These are phyloP conservation scores for Elongisporangium senticosum DNA, from an alignment of 352 stramenopile species.

Conservation along the genomic window DNA sequence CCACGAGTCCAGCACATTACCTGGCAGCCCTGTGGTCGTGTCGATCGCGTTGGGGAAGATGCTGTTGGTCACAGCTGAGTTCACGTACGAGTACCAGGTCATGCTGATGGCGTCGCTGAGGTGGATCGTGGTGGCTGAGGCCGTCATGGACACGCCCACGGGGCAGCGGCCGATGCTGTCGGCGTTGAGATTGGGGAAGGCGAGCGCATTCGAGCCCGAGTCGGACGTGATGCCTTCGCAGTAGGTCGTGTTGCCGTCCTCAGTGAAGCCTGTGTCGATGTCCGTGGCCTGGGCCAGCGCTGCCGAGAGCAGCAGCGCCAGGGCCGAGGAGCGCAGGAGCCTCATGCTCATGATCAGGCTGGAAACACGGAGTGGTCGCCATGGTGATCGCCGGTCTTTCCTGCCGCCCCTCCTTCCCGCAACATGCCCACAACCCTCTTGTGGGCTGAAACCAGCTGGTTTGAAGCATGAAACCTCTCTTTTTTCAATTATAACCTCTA, in stretches of 20 bases:
- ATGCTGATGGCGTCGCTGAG: conserved; percentile 43
- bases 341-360: background rate
- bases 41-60: conserved; percentile 69
- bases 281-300: conserved; percentile 15
- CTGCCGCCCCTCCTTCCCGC: background rate
- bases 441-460: background rate
- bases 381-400: background rate
- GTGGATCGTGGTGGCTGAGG: conserved; percentile 35
- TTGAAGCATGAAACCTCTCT: background rate
- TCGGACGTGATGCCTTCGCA: conserved; percentile 44
- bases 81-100: conserved; percentile 40
- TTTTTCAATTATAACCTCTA: background rate
- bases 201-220: conserved; percentile 21
- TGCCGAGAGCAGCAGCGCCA: conserved; percentile 2
- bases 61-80: conserved; percentile 24
- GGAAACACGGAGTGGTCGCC: background rate
- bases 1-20: conserved; percentile 28
- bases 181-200: conserved; percentile 36
- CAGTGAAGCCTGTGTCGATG: conserved; percentile 60
- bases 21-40: conserved; percentile 22
- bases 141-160: conserved; percentile 37
- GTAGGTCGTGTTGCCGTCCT: conserved; percentile 65
- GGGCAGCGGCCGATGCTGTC: conserved; percentile 54
- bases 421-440: background rate
- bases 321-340: background rate